Evolutionary conservation across 495 filamentous ascomycete species (phyloP), one percentile per base, ranked within the genome.

Genomic region (Astrothelium subdiscretum): DNA sequence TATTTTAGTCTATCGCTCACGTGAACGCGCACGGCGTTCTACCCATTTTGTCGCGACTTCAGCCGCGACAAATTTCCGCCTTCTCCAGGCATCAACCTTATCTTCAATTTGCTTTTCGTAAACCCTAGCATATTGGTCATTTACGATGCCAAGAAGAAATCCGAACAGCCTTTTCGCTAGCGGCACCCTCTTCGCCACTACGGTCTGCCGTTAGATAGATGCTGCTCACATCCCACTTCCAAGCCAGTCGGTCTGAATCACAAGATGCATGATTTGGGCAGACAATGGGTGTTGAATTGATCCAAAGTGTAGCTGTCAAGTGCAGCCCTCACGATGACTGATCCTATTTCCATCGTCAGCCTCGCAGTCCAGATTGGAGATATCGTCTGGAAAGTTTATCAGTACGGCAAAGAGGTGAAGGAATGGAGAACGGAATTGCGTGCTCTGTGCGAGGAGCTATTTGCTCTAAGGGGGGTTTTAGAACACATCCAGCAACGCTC

Each of bases 321-420:
- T 5, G n/a, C 12, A 48, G 43, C 20, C 10, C 43, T 10, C 12
- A 18, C n/a, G n/a, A 54, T 54, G 48, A 24, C 24, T 1, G 60
- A 62, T 58, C 60, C 60, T 10, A 40, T 62, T 31, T 57, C 60
- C 31, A 32, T 62, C n/a, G 6, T 48, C 26, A 35, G 60, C 15
- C 60, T 62, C 20, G 48, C 44, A 18, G 26, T 38, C 15, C 29
- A 24, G 13, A 40, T 62, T 20, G 60, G 43, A 32, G 43, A 62
- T 15, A 48, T 62, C 20, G 27, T 57, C 12, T n/a, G 42, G 27
- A 57, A 31, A 57, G 24, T 62, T 6, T 62, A 57, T 48, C 24
- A 54, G 24, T 62, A 62, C 24, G 48, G 60, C 29, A 57, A 32
- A 13, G 48, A 26, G 4, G 43, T 62, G 6, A 62, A 62, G 38